Conservation (phyloP, 257 asterid species). For the Scutellaria galericulata region DNA sequence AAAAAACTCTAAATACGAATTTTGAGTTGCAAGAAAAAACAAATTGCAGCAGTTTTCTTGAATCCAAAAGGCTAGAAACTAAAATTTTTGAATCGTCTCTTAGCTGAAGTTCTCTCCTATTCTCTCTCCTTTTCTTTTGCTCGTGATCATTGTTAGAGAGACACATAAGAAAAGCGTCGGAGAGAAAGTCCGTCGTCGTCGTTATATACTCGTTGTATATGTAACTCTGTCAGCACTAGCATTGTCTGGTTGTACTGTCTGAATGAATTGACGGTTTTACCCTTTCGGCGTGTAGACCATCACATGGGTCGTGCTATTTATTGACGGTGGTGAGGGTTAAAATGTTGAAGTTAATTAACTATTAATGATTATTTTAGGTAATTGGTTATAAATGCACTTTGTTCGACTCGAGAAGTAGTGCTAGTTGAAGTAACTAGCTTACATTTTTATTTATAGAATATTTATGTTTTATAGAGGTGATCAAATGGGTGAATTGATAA, state of each 20-base stretch:
- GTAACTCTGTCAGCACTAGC: slow-evolving; percentile 37
- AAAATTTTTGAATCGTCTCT: slow-evolving; percentile 20
- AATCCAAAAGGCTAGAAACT: slow-evolving; percentile 21
- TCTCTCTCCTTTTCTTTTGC: slow-evolving; percentile 23
- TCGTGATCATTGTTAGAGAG: slow-evolving; percentile 16
- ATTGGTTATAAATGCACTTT: too few relatives aligned
- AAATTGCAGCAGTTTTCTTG: background rate
- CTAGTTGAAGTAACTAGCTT: too few relatives aligned
- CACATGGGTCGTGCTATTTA: too few relatives aligned
- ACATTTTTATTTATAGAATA: too few relatives aligned
- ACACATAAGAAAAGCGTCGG: slow-evolving; percentile 43
- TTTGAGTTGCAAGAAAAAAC: background rate
- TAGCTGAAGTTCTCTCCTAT: slow-evolving; percentile 27
- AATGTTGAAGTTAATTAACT: too few relatives aligned
- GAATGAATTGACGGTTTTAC: slow-evolving; percentile 33
- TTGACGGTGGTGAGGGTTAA: too few relatives aligned
- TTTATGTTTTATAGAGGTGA: too few relatives aligned
- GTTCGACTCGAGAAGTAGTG: too few relatives aligned
- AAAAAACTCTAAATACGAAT: slow-evolving; percentile 14
- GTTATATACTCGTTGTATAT: slow-evolving; percentile 12
- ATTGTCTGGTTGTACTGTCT: slow-evolving; percentile 44
- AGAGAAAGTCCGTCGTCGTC: slow-evolving; percentile 39
- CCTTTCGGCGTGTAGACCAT: slow-evolving; percentile 5
- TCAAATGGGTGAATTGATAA: too few relatives aligned
- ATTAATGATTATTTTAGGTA: too few relatives aligned